Conservation (phyloP, 2,329 filamentous ascomycete species). For the Diaporthe eres region DNA sequence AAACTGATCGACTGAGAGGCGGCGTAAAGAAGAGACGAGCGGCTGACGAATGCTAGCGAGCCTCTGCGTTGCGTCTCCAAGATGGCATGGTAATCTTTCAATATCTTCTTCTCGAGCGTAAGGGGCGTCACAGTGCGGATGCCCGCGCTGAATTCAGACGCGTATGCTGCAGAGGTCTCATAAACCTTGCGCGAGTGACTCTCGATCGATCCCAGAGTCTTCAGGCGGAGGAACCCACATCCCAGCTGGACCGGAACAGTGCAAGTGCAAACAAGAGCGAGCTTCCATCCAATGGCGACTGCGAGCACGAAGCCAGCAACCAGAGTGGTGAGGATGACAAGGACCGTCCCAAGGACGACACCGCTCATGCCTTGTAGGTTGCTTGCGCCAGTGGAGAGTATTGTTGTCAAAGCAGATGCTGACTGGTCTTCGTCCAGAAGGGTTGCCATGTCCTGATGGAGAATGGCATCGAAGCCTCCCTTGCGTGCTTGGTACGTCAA, state of each 20-base stretch:
- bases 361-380: slow-evolving; percentile 91
- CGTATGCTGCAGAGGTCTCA: slow-evolving; percentile 84
- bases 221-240: slow-evolving; percentile 71
- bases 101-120: slow-evolving; percentile 87
- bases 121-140: slow-evolving; percentile 95
- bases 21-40: slow-evolving; percentile 85
- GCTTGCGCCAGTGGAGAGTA: slow-evolving; percentile 90
- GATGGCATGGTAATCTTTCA: slow-evolving; percentile 76
- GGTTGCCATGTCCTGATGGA: slow-evolving; percentile 92
- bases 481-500: slow-evolving; percentile 88
- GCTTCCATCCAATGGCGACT: slow-evolving; percentile 58
- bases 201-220: slow-evolving; percentile 77
- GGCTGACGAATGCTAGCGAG: slow-evolving; percentile 80
- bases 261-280: slow-evolving; percentile 57
- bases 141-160: slow-evolving; percentile 92
- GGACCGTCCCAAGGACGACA: slow-evolving; percentile 86
- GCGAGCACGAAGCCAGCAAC: slow-evolving; percentile 75
- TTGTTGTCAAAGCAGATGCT: slow-evolving; percentile 88
- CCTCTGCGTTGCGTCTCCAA: slow-evolving; percentile 76
- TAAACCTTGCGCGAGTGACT: slow-evolving; percentile 85
- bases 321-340: slow-evolving; percentile 85
- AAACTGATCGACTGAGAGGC: slow-evolving; percentile 88
- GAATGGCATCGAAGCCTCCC: slow-evolving; percentile 85
- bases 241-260: slow-evolving; percentile 56
- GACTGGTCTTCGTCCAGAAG: slow-evolving; percentile 94